A percentile compares a stretch with the other conserved stretches of the same genome.
Evolutionary conservation across 441 rosid genomes (phyloP).

Genomic region (Jatropha multifida): DNA sequence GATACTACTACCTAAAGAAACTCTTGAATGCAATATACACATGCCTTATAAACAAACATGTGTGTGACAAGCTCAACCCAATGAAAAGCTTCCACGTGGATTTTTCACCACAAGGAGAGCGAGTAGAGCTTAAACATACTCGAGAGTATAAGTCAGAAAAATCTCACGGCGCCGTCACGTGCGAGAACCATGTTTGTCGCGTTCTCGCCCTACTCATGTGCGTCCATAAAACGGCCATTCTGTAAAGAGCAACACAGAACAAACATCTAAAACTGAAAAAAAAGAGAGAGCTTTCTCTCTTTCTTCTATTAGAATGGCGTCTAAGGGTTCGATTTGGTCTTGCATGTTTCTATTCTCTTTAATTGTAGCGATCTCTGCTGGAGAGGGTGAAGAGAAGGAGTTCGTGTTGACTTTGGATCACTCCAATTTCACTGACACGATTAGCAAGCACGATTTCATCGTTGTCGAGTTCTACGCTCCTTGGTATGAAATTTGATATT

Average conservation of each 20-base stretch:
- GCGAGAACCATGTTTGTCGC: constrained; percentile 26
- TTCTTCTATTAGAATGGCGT: constrained; percentile 17
- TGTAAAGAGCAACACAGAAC: neutral
- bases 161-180: constrained; percentile 22
- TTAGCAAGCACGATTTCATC: constrained; percentile 72
- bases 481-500: constrained; percentile 49
- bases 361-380: constrained; percentile 40
- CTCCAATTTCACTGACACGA: constrained; percentile 75
- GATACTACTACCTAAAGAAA: neutral
- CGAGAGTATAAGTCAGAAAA: constrained; percentile 12
- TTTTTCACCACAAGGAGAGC: constrained; percentile 19
- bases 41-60: neutral
- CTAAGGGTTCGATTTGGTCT: constrained; percentile 33
- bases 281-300: neutral
- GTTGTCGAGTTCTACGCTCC: constrained; percentile 99
- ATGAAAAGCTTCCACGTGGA: constrained; percentile 39
- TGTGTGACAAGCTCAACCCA: constrained; percentile 42
- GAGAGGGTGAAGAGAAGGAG: constrained; percentile 34
- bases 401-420: constrained; percentile 79
- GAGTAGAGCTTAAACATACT: constrained; percentile 3
- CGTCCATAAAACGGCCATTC: constrained; percentile 16
- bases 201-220: constrained; percentile 10
- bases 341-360: constrained; percentile 35
- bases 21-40: neutral
- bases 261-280: neutral